Evolutionary conservation across 179 eudicot species (phyloP).

Genomic region (Spergularia azorica): DNA sequence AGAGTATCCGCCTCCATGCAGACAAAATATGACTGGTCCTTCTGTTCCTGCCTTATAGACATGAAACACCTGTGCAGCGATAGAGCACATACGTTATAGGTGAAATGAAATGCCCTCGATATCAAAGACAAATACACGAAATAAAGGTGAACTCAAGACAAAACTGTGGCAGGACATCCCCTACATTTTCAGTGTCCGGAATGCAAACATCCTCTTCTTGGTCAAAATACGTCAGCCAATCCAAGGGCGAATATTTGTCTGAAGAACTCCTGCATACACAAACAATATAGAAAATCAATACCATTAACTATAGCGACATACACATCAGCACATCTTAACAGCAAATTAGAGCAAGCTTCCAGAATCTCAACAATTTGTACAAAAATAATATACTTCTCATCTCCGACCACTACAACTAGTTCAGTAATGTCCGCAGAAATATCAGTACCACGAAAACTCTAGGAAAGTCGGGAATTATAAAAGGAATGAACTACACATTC

Average conservation of each 20-base stretch:
- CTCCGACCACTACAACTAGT: no score
- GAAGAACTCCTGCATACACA: constrained; percentile 53
- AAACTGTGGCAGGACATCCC: constrained; percentile 5
- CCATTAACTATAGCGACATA: neutral
- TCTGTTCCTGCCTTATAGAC: constrained; percentile 79
- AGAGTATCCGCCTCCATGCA: constrained; percentile 96
- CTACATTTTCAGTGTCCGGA: constrained; percentile 70
- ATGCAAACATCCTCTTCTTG: constrained; percentile 75
- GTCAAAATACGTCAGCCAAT: constrained; percentile 78
- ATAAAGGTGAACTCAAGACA: neutral
- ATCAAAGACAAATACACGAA: neutral
- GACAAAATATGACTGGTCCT: constrained; percentile 91
- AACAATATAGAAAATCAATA: neutral
- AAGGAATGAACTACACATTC: no score
- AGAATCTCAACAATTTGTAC: no score
- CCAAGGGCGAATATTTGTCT: constrained; percentile 67
- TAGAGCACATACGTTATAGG: constrained; percentile 18
- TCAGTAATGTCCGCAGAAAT: no score
- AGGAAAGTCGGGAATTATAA: no score
- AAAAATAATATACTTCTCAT: no score
- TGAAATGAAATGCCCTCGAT: neutral
- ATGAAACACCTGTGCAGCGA: constrained; percentile 72
- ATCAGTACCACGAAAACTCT: no score
- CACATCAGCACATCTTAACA: neutral
- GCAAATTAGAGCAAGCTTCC: neutral